Conservation (phyloP, 352 stramenopile species). For the Blastocystis hominis region DNA sequence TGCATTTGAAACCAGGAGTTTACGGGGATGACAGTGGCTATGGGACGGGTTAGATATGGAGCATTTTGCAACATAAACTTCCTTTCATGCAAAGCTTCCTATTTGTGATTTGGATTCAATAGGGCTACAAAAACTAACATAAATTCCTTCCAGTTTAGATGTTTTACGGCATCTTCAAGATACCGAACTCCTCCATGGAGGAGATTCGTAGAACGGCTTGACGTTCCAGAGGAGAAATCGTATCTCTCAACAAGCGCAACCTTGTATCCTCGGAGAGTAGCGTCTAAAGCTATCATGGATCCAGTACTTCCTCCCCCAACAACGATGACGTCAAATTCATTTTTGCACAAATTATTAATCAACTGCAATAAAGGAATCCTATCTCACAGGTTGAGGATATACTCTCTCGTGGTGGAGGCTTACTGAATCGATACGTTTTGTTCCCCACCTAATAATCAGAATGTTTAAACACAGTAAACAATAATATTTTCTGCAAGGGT, state of each 20-base stretch:
- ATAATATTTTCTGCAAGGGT: not conserved
- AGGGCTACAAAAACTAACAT: slow-evolving; percentile 69
- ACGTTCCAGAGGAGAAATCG: slow-evolving; percentile 82
- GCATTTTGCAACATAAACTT: slow-evolving; percentile 80
- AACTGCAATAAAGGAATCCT: slow-evolving; percentile 18
- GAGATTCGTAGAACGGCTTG: slow-evolving; percentile 82
- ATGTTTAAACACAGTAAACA: not conserved
- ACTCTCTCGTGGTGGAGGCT: not conserved
- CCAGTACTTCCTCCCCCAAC: slow-evolving; percentile 82
- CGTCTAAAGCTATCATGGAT: slow-evolving; percentile 73
- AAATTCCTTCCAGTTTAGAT: slow-evolving; percentile 75
- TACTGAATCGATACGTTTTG: not conserved
- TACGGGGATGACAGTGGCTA: slow-evolving; percentile 88
- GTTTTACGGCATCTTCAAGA: slow-evolving; percentile 83
- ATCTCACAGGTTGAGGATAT: not conserved
- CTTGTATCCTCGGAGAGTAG: slow-evolving; percentile 78
- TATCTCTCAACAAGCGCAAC: slow-evolving; percentile 79
- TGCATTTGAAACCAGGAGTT: slow-evolving; percentile 86
- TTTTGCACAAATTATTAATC: slow-evolving; percentile 72
- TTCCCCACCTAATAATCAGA: not conserved
- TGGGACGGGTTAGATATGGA: slow-evolving; percentile 82
- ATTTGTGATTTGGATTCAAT: slow-evolving; percentile 39
- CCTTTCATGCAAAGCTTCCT: slow-evolving; percentile 81
- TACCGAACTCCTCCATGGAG: slow-evolving; percentile 88
- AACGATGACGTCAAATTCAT: slow-evolving; percentile 82